Evolutionary conservation across 1,139 yeast species (phyloP).

Genomic region (Blastobotrys arbuscula): DNA sequence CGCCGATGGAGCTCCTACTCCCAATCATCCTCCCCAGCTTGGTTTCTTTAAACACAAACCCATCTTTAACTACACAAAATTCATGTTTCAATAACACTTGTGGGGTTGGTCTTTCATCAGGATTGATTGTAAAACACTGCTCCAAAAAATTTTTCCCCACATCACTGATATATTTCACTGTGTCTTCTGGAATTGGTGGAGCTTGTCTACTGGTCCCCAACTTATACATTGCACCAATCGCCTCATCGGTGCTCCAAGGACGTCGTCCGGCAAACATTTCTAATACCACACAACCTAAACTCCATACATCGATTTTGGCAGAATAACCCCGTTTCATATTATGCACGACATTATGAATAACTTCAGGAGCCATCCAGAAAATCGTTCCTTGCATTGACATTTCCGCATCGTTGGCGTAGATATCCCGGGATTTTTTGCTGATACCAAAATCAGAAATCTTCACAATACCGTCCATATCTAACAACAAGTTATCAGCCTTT

Average conservation of each 20-base stretch:
- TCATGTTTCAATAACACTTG: conserved; percentile 54
- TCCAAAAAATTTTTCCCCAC: conserved; percentile 68
- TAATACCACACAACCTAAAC: conserved; percentile 90
- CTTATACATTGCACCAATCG: conserved; percentile 46
- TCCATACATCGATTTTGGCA: conserved; percentile 74
- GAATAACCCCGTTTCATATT: conserved; percentile 88
- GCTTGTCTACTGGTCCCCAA: conserved; percentile 74
- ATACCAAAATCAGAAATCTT: conserved; percentile 97
- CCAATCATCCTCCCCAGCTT: conserved; percentile 53
- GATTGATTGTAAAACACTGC: conserved; percentile 71
- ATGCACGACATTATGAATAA: conserved; percentile 70
- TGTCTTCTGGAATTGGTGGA: conserved; percentile 93
- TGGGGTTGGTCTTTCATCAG: conserved; percentile 86
- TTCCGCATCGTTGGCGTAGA: conserved; percentile 85
- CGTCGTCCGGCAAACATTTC: conserved; percentile 77
- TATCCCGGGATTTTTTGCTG: conserved; percentile 79
- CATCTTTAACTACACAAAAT: conserved; percentile 47
- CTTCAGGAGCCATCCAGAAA: conserved; percentile 99
- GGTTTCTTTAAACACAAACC: conserved; percentile 60
- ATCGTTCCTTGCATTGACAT: conserved; percentile 99
- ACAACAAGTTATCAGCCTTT: conserved; percentile 86
- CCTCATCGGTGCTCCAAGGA: conserved; percentile 50
- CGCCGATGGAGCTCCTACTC: conserved; percentile 30
- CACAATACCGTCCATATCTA: conserved; percentile 90
- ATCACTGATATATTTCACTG: conserved; percentile 53